Conservation (phyloP, 768 basidiomycete species). For the Russula ochroleuca region DNA sequence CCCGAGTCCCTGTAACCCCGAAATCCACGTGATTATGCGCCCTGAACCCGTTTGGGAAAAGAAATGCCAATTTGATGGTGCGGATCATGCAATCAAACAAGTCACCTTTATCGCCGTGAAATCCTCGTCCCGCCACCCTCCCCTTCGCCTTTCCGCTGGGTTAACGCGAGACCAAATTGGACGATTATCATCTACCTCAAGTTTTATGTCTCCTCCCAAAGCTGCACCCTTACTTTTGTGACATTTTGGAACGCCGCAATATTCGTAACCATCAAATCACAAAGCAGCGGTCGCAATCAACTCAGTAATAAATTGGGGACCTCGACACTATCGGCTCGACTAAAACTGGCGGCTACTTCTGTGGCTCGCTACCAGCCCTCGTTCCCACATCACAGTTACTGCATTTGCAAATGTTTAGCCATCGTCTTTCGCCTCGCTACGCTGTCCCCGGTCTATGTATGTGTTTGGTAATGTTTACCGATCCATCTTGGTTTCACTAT, state of each 20-base stretch:
- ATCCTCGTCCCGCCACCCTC: not conserved
- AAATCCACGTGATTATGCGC: conserved; percentile 21
- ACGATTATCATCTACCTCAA: not conserved
- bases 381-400: not conserved
- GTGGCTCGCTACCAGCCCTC: not conserved
- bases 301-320: not conserved
- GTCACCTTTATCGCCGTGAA: conserved; percentile 21
- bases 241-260: conserved; percentile 3
- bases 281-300: not conserved
- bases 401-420: not conserved
- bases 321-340: not conserved
- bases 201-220: not conserved
- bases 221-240: not conserved
- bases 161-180: conserved; percentile 8
- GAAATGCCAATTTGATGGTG: conserved; percentile 19
- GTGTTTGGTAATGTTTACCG: not conserved
- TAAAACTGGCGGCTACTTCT: not conserved
- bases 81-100: conserved; percentile 22
- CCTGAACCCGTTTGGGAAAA: conserved; percentile 12
- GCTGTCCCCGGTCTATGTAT: conserved; percentile 12
- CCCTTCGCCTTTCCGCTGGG: not conserved
- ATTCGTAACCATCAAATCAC: conserved; percentile 1
- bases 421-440: not conserved
- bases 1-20: conserved; percentile 13
- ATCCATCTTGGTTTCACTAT: conserved; percentile 2